Evolutionary conservation across 257 asterid species (phyloP), one percentile per base, ranked within the genome.

Genomic region (Plantago elongata): DNA sequence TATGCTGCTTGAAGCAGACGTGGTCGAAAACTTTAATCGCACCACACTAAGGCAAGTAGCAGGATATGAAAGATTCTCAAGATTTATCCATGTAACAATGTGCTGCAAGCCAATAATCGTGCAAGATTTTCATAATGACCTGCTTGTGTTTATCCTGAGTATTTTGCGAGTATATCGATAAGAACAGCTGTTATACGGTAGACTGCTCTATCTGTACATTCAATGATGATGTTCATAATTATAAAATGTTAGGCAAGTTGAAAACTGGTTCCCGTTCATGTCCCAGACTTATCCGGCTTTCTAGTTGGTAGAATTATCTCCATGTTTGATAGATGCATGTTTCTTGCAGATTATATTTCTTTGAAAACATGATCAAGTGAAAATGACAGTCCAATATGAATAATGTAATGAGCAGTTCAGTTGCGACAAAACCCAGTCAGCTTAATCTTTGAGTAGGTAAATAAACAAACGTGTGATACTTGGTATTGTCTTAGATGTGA

Each of bases 321-420:
- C 11, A 51, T 51, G 29, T n/a, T n/a, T n/a, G 29, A 51, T 9
- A 7, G 56, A 17, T 12, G 17, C 29, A 8, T 14, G 49, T 38
- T 57, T 57, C 62, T 57, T 57, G 62, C 22, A 9, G 30, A 40
- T 37, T 37, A 37, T 14, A 40, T 5, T n/a, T 38, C 9, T 57
- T 57, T 57, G 47, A 37, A 57, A 57, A 40, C 3, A 37, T 13
- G 48, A 38, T 57, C 13, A 11, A 1, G 17, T 38, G 15, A 57
- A n/a, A 38, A 29, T 8, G 48, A 57, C 48, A 14, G 56, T 17
- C 18, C 54, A 5, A 14, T 50, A 7, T 37, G n/a, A 57, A 11
- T 57, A 37, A 57, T 13, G 12, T 17, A 11, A 37, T 30, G 2
- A 51, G 15, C 22, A 57, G 1, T 37, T 14, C 49, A 40, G 4